Percentiles rank a stretch among this genome's conserved stretches.
These are phyloP conservation scores for Pseudocercospora fijiensis DNA, from an alignment of 2,329 filamentous ascomycete species.

Conservation along the genomic window DNA sequence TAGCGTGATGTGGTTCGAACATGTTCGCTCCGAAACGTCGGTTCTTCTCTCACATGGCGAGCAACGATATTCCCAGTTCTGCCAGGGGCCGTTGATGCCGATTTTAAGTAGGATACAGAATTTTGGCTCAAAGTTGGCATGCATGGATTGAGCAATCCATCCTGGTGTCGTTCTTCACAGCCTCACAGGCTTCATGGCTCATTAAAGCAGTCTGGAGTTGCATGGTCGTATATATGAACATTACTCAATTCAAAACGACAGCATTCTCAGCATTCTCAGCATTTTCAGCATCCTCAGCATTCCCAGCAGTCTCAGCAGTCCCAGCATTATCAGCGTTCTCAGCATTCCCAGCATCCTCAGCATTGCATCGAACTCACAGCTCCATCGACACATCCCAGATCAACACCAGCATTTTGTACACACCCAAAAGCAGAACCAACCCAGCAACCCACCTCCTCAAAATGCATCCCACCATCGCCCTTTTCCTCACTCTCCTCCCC, in stretches of 20 bases:
- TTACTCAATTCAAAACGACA: too few relatives aligned
- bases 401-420: not conserved
- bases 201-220: constrained; percentile 9
- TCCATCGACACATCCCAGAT: not conserved
- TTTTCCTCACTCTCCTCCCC: constrained; percentile 12
- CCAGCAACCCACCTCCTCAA: not conserved
- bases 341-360: too few relatives aligned
- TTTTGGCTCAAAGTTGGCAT: not conserved
- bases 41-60: not conserved
- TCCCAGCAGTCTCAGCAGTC: too few relatives aligned
- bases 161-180: constrained; percentile 2
- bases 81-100: not conserved
- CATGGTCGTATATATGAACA: not conserved
- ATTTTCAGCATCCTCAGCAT: too few relatives aligned
- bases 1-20: not conserved
- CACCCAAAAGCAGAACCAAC: not conserved
- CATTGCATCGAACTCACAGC: not conserved
- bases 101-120: not conserved
- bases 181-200: constrained; percentile 9
- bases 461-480: constrained; percentile 10
- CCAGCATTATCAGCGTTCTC: too few relatives aligned
- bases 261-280: too few relatives aligned
- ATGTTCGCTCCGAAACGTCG: not conserved
- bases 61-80: not conserved
- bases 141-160: not conserved